A percentile compares a stretch with the other conserved stretches of the same genome.
Evolutionary conservation across 495 filamentous ascomycete genomes (phyloP).

Genomic region (Penicillium macrosclerotiorum): DNA sequence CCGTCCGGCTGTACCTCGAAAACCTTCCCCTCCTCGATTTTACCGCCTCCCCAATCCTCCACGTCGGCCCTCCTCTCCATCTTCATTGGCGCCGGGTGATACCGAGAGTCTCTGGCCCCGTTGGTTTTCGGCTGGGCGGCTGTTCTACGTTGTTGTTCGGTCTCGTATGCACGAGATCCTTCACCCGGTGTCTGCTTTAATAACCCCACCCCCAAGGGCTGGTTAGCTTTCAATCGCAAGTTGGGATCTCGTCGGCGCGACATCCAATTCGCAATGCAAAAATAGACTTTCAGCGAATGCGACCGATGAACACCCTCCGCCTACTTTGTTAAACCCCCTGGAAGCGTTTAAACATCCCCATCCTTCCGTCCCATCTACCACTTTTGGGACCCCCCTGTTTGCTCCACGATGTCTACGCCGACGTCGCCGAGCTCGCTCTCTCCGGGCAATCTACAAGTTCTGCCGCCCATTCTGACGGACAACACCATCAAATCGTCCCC

Average conservation of each 20-base stretch:
- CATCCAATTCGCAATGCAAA: constrained; percentile 42
- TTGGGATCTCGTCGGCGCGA: constrained; percentile 24
- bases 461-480: constrained; percentile 42
- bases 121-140: constrained; percentile 1
- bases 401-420: constrained; percentile 58
- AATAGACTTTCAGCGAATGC: constrained; percentile 29
- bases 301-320: constrained; percentile 26
- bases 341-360: constrained; percentile 15
- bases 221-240: constrained; percentile 12
- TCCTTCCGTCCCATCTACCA: constrained; percentile 7
- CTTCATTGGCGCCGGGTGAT: constrained; percentile 3
- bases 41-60: constrained; percentile 13
- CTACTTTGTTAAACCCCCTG: constrained; percentile 21
- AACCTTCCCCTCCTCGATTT: constrained; percentile 12
- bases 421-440: constrained; percentile 43
- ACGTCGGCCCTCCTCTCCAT: constrained; percentile 7
- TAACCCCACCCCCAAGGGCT: background rate
- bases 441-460: constrained; percentile 38
- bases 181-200: background rate
- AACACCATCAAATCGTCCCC: constrained; percentile 51
- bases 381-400: constrained; percentile 2
- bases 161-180: constrained; percentile 2
- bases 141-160: background rate
- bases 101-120: background rate
- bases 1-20: background rate